Conservation (phyloP, 202 grass and related monocot genomes). For the Thinopyrum obtusiflorum region DNA sequence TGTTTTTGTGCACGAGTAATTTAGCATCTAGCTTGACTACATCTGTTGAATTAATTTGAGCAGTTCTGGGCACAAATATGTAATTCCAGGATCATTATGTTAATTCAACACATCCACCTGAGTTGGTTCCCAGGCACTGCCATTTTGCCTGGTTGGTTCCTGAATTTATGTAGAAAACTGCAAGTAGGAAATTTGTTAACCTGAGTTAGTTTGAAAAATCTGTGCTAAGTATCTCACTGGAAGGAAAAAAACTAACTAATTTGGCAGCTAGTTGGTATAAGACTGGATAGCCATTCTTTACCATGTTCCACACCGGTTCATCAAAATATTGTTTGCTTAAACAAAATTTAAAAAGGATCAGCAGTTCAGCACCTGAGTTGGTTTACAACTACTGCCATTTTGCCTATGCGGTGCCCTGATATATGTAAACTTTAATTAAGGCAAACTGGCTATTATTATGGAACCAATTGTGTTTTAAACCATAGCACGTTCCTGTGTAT, state of each 20-base stretch:
- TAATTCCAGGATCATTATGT: not conserved
- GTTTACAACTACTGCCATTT: not conserved
- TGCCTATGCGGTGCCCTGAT: not conserved
- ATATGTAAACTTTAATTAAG: not conserved
- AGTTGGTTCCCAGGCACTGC: not conserved
- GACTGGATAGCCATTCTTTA: not conserved
- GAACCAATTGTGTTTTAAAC: not conserved
- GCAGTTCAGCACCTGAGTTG: not conserved
- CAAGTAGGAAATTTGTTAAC: not conserved
- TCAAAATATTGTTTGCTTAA: not conserved
- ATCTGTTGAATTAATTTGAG: not conserved
- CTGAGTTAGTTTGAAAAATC: not conserved
- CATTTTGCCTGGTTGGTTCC: no score
- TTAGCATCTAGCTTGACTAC: not conserved
- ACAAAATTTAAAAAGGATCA: not conserved
- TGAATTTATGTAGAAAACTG: not conserved
- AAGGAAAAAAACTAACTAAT: not conserved
- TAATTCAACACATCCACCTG: not conserved
- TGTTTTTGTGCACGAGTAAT: not conserved
- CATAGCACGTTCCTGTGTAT: not conserved
- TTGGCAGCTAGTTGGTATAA: not conserved
- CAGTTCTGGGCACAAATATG: not conserved
- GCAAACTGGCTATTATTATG: not conserved
- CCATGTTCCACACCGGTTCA: not conserved
- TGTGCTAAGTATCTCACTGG: not conserved